These are phyloP conservation scores for Picochlorum sp. DNA, from an alignment of 139 green algal species.

Conservation along the genomic window DNA sequence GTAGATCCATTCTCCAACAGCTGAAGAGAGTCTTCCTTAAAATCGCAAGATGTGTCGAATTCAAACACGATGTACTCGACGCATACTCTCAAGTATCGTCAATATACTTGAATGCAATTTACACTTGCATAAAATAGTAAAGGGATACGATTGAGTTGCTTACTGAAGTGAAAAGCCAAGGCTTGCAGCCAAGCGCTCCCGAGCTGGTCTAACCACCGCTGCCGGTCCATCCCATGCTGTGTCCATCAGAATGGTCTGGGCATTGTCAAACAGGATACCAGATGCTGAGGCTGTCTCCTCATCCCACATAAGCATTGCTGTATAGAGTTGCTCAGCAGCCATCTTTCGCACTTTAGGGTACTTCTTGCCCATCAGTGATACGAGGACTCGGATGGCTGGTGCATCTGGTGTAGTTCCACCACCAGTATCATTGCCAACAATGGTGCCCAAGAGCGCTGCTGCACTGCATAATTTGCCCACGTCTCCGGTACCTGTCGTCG, in stretches of 20 bases:
- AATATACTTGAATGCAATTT: no score
- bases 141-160: no score
- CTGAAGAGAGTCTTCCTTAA: no score
- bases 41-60: no score
- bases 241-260: slow-evolving; percentile 38
- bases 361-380: slow-evolving; percentile 51
- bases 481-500: slow-evolving; percentile 52
- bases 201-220: slow-evolving; percentile 26
- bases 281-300: slow-evolving; percentile 18
- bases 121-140: no score
- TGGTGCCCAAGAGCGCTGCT: background rate
- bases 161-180: no score
- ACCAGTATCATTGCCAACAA: background rate
- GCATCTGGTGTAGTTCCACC: slow-evolving; percentile 4
- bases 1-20: no score
- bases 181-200: background rate
- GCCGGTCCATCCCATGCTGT: slow-evolving; percentile 55
- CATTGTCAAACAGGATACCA: slow-evolving; percentile 3
- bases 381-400: slow-evolving; percentile 41
- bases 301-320: slow-evolving; percentile 58
- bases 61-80: no score
- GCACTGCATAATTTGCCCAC: slow-evolving; percentile 51
- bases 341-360: slow-evolving; percentile 62
- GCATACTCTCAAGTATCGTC: no score
- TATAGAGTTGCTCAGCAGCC: slow-evolving; percentile 78